A percentile compares a stretch with the other conserved stretches of the same genome.
These are phyloP conservation scores for Glarea lozoyensis DNA, from an alignment of 495 filamentous ascomycete genomes.

Conservation along the genomic window DNA sequence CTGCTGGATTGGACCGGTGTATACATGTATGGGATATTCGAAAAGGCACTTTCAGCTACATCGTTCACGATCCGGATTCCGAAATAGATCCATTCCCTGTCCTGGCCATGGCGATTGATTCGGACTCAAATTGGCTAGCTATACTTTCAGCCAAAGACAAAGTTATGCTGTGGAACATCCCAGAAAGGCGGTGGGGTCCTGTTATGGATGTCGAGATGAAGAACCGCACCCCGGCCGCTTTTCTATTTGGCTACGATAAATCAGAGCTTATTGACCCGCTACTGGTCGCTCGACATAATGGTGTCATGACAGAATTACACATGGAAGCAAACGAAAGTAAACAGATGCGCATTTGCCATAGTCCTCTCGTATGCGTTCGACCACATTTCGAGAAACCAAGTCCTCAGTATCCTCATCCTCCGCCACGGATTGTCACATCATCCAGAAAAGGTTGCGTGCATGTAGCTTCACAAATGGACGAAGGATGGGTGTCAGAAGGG, in stretches of 20 bases:
- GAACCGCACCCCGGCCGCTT: conserved; percentile 43
- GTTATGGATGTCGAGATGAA: conserved; percentile 35
- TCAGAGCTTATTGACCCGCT: conserved; percentile 30
- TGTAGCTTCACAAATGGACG: conserved; percentile 29
- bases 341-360: conserved; percentile 34
- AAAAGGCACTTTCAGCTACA: conserved; percentile 25
- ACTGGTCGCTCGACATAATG: conserved; percentile 48
- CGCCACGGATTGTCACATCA: conserved; percentile 28
- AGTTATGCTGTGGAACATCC: conserved; percentile 51
- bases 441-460: conserved; percentile 36
- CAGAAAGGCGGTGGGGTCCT: conserved; percentile 38
- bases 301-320: conserved; percentile 43
- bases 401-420: conserved; percentile 3
- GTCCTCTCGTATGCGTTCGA: conserved; percentile 33
- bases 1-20: conserved; percentile 53
- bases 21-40: conserved; percentile 53
- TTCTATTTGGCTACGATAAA: conserved; percentile 42
- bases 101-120: conserved; percentile 48
- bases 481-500: conserved; percentile 22
- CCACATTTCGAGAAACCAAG: conserved; percentile 29
- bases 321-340: conserved; percentile 21
- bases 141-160: conserved; percentile 45
- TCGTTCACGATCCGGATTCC: conserved; percentile 27
- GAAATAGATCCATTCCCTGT: conserved; percentile 43
- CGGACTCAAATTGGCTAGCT: conserved; percentile 50